Base-by-base conservation (phyloP, 2,329 filamentous ascomycete genomes). In the Aspergillus hortae region DNA sequence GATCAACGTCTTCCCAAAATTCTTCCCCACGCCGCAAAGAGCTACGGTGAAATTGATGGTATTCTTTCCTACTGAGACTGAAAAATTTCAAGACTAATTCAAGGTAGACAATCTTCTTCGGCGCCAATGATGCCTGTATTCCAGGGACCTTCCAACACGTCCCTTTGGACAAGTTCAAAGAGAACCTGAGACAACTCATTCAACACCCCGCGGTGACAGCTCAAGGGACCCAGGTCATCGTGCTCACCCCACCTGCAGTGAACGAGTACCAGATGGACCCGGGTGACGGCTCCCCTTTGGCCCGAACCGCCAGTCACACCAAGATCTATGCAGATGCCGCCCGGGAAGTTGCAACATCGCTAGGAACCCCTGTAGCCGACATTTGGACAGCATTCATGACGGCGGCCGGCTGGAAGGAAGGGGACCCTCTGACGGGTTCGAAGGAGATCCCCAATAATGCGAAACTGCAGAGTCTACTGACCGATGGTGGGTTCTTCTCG, bases 91-190 rank as follows among this genome's bases (percentile, higher is more conserved):
- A 4, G 3, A 11, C 27, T 30, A 11, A 30, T 11, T 7, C 9
- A 17, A 5, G 4, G 27, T 52, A 91, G 88, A 77, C 88, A 36
- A 73, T 96, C 53, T 86, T 95, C 59, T 85, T 96, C 54, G 94
- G 94, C 15, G 90, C 94, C 61, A 97, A 99, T 67, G 94, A 97
- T 71, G 87, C 92, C 3, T 85, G 85, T 49, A 70, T 95, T 3
- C 80, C 84, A 3, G 74, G 81, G 35, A 84, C 83, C 46, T 76
- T 77, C 9, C 94, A 97, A 71, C 85, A 92, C 68, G 82, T 97
- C 6, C 83, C 89, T 1, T 71, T 96, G n/a, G 80, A 86, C 1
- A 74, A 84, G 54, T 97, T 90, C 76, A 84, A 82, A 67, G 72
- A 80, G 50, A 95, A 96, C 65, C 73, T 96, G 44, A 78, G 71